Conservation (phyloP, 352 stramenopile genomes). For the Thraustochytrium sp. region DNA sequence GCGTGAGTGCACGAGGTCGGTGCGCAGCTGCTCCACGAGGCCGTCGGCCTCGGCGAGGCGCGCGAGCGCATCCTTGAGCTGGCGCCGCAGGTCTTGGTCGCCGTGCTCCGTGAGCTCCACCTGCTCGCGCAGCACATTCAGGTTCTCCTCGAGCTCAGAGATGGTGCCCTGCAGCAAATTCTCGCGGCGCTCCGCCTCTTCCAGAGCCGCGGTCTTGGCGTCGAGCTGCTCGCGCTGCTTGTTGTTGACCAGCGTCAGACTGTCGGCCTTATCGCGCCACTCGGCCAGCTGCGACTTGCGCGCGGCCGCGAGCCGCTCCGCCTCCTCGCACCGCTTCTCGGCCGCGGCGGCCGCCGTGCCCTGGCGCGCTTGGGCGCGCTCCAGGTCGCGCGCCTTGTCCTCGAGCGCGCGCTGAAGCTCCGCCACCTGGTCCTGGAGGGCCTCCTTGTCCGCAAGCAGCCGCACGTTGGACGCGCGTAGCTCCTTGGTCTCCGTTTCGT, state of each 20-base stretch:
- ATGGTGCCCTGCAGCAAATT: slow-evolving; percentile 28
- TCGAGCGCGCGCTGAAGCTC: neutral
- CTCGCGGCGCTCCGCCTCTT: slow-evolving; percentile 22
- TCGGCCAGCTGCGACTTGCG: neutral
- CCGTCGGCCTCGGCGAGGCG: neutral
- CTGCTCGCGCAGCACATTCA: slow-evolving; percentile 16
- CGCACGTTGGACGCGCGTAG: neutral
- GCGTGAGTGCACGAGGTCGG: neutral
- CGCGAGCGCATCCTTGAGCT: neutral
- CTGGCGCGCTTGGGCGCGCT: neutral
- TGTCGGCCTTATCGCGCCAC: slow-evolving; percentile 3
- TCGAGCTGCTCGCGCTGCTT: slow-evolving; percentile 15
- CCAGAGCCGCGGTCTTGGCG: neutral
- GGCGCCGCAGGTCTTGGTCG: neutral
- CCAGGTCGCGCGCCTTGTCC: neutral
- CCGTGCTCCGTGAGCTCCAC: neutral
- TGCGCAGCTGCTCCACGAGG: neutral
- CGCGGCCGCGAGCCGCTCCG: neutral
- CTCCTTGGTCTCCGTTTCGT: neutral
- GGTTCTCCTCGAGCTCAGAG: slow-evolving; percentile 27
- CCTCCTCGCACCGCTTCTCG: neutral
- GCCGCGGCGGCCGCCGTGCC: neutral
- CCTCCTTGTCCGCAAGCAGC: neutral
- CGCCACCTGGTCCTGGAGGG: neutral
- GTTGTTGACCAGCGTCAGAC: neutral